These are phyloP conservation scores for Acer negundo DNA, from an alignment of 345 rosid species.

Conservation along the genomic window DNA sequence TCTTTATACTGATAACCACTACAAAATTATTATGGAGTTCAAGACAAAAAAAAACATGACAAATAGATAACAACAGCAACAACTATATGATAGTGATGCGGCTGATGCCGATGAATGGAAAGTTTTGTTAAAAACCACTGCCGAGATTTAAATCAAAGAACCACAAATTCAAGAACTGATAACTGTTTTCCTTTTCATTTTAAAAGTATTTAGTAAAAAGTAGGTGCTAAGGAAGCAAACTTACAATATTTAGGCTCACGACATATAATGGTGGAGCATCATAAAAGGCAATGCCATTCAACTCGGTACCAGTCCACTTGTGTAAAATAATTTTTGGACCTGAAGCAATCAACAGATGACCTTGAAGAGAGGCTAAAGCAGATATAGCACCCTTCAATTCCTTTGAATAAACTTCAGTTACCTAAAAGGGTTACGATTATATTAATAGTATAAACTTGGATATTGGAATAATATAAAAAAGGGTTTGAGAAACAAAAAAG, in stretches of 20 bases:
- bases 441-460: constrained; percentile 4
- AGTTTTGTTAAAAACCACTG: neutral
- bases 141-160: neutral
- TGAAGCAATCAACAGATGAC: constrained; percentile 88
- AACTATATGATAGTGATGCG: neutral
- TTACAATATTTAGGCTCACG: constrained; percentile 93
- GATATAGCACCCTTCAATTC: constrained; percentile 98
- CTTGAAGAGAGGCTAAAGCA: constrained; percentile 98
- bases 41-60: neutral
- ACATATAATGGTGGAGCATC: constrained; percentile 95
- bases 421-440: constrained; percentile 38
- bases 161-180: neutral
- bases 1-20: neutral
- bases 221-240: constrained; percentile 32
- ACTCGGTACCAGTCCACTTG: constrained; percentile 88
- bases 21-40: neutral
- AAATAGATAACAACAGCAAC: neutral
- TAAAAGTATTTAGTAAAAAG: neutral
- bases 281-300: constrained; percentile 88
- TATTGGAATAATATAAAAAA: neutral
- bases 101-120: neutral
- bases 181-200: neutral
- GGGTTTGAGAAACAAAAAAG: constrained; percentile 12
- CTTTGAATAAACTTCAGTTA: constrained; percentile 88
- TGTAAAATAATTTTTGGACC: constrained; percentile 96